These are phyloP conservation scores for Agaricus blazei DNA, from an alignment of 768 basidiomycete genomes.

Conservation along the genomic window DNA sequence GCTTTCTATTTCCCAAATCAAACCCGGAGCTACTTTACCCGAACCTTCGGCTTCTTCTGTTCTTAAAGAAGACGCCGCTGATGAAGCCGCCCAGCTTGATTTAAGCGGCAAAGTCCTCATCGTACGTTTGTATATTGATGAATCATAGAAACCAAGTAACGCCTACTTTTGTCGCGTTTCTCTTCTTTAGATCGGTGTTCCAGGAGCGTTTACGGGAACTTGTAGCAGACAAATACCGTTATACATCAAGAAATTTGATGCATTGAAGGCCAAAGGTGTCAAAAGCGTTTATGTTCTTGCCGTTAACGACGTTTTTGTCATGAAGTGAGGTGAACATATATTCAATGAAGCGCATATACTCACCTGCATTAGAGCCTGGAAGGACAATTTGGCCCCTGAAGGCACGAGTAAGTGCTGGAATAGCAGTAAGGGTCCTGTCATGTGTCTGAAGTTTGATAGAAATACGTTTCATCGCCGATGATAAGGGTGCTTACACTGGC, in stretches of 20 bases:
- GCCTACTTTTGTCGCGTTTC: background rate
- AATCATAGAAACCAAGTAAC: too few relatives aligned
- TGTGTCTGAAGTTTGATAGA: conserved; percentile 22
- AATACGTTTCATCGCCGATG: conserved; percentile 64
- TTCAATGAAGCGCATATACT: background rate
- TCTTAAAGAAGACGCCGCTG: conserved; percentile 58
- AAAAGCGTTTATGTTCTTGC: conserved; percentile 65
- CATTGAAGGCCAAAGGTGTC: conserved; percentile 76
- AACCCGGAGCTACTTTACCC: conserved; percentile 47
- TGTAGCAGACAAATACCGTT: conserved; percentile 61
- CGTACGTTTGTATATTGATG: conserved; percentile 29
- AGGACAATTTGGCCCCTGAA: conserved; percentile 49
- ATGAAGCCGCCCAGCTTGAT: conserved; percentile 34
- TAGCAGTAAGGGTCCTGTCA: background rate
- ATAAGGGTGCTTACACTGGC: conserved; percentile 52
- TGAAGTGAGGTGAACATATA: conserved; percentile 31
- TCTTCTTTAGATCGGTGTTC: conserved; percentile 55
- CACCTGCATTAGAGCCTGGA: conserved; percentile 51
- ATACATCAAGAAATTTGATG: conserved; percentile 60
- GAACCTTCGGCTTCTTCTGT: conserved; percentile 17
- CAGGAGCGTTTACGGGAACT: conserved; percentile 72
- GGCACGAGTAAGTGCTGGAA: conserved; percentile 43
- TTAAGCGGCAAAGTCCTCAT: conserved; percentile 60
- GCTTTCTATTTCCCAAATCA: conserved; percentile 41
- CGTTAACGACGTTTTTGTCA: conserved; percentile 79